These are phyloP conservation scores for Eucalyptus microcorys DNA, from an alignment of 345 rosid genomes.

Conservation along the genomic window DNA sequence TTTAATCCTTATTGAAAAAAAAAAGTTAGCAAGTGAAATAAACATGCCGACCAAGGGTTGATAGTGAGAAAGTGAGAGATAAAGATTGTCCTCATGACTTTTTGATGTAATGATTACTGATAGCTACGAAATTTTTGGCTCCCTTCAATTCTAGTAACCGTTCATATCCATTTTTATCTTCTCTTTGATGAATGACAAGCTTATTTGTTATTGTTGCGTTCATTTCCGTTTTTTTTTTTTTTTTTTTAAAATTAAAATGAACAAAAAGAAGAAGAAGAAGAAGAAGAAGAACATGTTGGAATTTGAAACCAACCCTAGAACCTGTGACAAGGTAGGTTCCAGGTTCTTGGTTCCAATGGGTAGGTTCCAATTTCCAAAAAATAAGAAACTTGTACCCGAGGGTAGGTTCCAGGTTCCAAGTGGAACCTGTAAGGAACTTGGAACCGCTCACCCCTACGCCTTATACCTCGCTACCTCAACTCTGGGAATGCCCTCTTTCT, in stretches of 20 bases:
- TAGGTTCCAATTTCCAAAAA: no score
- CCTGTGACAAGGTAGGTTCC: no score
- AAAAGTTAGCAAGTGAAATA: neutral
- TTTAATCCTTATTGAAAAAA: neutral
- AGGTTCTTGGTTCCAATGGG: accelerated
- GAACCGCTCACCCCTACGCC: no score
- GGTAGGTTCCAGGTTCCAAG: no score
- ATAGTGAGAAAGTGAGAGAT: neutral
- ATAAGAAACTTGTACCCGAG: no score
- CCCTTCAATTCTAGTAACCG: neutral
- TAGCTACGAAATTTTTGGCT: neutral
- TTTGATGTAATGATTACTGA: neutral
- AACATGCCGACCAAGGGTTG: neutral
- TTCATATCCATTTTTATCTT: neutral
- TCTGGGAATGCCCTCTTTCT: accelerated
- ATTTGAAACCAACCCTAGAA: accelerated
- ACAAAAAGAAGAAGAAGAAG: no score
- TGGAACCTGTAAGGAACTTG: accelerated
- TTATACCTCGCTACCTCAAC: no score
- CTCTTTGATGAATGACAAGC: no score
- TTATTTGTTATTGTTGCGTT: no score
- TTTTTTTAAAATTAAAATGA: no score
- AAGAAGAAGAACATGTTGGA: no score
- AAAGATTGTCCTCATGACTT: neutral
- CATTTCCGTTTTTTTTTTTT: no score